A percentile compares a stretch with the other conserved stretches of the same genome.
phyloP scores from a whole-genome alignment of 495 filamentous ascomycete genomes.

The Aspergillus kassunensis region DNA sequence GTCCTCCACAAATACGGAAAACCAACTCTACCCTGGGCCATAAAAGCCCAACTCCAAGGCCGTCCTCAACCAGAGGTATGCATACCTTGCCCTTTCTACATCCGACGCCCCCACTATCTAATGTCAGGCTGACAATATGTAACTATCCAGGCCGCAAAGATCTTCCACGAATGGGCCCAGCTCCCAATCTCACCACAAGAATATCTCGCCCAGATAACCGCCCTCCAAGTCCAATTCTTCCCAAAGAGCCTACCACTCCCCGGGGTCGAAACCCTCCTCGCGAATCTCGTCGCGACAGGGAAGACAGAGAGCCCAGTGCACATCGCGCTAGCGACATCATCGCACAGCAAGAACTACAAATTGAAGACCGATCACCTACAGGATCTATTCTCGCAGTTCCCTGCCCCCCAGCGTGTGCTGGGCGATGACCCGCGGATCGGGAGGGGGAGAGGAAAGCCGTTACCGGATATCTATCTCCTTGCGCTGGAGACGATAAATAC shows the following conservation, averaged over 20 bases:
- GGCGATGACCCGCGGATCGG: constrained; percentile 85
- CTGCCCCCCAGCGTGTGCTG: constrained; percentile 61
- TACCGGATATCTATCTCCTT: constrained; percentile 91
- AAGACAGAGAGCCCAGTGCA: constrained; percentile 53
- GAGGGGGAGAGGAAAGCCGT: constrained; percentile 79
- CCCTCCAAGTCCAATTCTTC: constrained; percentile 68
- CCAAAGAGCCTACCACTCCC: constrained; percentile 70
- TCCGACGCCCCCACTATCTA: not conserved
- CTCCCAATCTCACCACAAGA: constrained; percentile 69
- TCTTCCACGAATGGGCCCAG: constrained; percentile 81
- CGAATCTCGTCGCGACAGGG: constrained; percentile 40
- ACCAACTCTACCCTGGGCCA: constrained; percentile 75
- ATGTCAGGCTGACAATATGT: not conserved
- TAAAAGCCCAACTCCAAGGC: constrained; percentile 96
- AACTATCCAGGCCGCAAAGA: constrained; percentile 32
- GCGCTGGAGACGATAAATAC: constrained; percentile 83
- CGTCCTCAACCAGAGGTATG: constrained; percentile 68
- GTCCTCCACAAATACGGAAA: constrained; percentile 71
- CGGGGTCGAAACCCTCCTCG: constrained; percentile 68
- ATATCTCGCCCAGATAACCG: constrained; percentile 53
- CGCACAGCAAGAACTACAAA: constrained; percentile 62
- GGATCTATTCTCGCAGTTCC: constrained; percentile 72
- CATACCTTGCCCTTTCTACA: not conserved
- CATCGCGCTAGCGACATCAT: constrained; percentile 84
- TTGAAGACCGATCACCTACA: constrained; percentile 75